A percentile compares a stretch with the other conserved stretches of the same genome.
phyloP scores from a whole-genome alignment of 495 filamentous ascomycete species.

The Aspergillus saccharolyticus region DNA sequence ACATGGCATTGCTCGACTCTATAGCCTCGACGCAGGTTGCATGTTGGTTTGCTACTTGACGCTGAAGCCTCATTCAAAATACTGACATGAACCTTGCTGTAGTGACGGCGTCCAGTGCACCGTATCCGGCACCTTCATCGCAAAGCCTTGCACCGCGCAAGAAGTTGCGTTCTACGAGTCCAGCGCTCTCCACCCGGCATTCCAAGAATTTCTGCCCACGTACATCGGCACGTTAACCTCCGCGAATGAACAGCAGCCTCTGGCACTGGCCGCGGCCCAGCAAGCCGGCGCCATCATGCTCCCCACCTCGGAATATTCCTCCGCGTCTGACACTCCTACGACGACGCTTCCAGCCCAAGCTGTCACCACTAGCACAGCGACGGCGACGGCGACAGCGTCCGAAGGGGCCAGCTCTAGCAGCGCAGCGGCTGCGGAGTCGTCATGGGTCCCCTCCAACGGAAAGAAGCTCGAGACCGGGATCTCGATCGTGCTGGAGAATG shows the following conservation, averaged over 20 bases:
- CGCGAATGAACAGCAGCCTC: conserved; percentile 47
- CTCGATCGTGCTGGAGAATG: conserved; percentile 84
- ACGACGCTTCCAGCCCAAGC: conserved; percentile 7
- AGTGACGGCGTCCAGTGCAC: conserved; percentile 93
- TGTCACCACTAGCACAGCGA: conserved; percentile 5
- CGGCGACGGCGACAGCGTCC: conserved; percentile 8
- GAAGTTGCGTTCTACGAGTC: conserved; percentile 94
- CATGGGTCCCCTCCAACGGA: conserved; percentile 47
- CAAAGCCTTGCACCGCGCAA: conserved; percentile 85
- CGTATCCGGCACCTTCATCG: conserved; percentile 74
- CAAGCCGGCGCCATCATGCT: conserved; percentile 35
- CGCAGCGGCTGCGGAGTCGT: conserved; percentile 12
- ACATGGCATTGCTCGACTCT: background rate
- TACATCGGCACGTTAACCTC: conserved; percentile 73
- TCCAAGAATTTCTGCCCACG: conserved; percentile 75
- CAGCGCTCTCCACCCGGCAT: conserved; percentile 59
- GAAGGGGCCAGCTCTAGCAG: background rate
- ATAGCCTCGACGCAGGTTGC: background rate
- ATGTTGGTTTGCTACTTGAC: background rate
- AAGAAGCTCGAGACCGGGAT: conserved; percentile 64
- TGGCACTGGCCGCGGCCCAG: conserved; percentile 39
- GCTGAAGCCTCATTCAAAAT: background rate
- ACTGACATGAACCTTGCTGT: conserved; percentile 7
- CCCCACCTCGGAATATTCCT: conserved; percentile 32
- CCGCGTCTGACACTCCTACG: conserved; percentile 15